Evolutionary conservation across 139 green algal species (phyloP), one percentile per base, ranked within the genome.

Genomic region (Pedinophyceae sp.): DNA sequence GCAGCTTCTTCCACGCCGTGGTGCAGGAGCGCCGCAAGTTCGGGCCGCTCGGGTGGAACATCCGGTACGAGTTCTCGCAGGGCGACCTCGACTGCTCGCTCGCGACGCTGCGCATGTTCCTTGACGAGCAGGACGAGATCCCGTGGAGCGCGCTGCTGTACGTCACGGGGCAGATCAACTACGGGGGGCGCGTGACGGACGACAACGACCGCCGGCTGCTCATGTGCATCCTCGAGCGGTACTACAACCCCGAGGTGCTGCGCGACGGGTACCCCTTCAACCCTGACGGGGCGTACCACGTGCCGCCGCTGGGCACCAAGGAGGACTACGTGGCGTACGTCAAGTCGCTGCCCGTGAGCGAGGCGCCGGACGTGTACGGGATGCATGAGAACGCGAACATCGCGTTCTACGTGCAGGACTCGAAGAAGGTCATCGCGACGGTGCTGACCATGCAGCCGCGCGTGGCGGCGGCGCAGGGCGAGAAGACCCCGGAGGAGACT

Each of bases 341-440:
- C 27, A 40, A 53, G 30, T 27, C 17, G 27, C 58, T 91, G 52
- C 77, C 81, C 4, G 20, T 54, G 34, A 67, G 59, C 5, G 80
- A 89, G 60, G 72, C 67, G 22, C 84, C 84, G 15, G 81, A 85
- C 55, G 78, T 93, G 48, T 93, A 91, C 75, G 84, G 84, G 50
- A 84, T 93, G 75, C 84, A 93, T 57, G 38, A 75, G 39, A 93
- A 89, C 54, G 84, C 84, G 26, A 81, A 86, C 68, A 86, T 88
- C 53, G 64, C 71, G 13, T 87, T 83, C 64, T 73, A 89, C 69
- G 62, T 83, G 50, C 70, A 84, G 38, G 79, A 89, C 65, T 85
- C 73, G 19, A 51, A 58, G 16, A 69, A 61, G 23, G 52, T 88
- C 28, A 29, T 93, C 3, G 67, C 83, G 40, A 67, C 71, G 1